Conservation (phyloP, 805 yeast species). For the Yarrowia bubula region DNA sequence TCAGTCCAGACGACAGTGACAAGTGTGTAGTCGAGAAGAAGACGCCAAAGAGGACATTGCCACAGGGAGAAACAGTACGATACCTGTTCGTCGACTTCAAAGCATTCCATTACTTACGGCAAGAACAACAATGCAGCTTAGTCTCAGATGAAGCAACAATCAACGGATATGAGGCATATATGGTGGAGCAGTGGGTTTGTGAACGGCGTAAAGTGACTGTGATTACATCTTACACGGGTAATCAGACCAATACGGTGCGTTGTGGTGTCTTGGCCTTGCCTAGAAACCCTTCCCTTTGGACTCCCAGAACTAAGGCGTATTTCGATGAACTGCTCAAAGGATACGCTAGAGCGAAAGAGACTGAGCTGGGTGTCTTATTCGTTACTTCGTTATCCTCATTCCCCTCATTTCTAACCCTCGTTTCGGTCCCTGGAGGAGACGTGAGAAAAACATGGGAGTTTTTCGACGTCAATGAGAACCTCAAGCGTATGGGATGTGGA, state of each 20-base stretch:
- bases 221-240: conserved; percentile 85
- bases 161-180: conserved; percentile 80
- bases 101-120: conserved; percentile 32
- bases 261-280: conserved; percentile 61
- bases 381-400: conserved; percentile 81
- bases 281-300: conserved; percentile 48
- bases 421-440: conserved; percentile 54
- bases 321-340: conserved; percentile 63
- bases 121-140: conserved; percentile 35
- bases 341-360: conserved; percentile 66
- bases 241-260: conserved; percentile 57
- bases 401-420: conserved; percentile 68
- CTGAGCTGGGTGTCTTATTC: conserved; percentile 60
- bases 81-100: conserved; percentile 38
- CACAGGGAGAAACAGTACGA: conserved; percentile 26
- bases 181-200: conserved; percentile 93
- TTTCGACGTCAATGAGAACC: conserved; percentile 72
- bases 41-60: neutral
- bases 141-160: conserved; percentile 49
- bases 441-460: conserved; percentile 49
- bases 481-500: conserved; percentile 75
- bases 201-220: conserved; percentile 64
- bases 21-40: neutral
- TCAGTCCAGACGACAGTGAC: conserved; percentile 16
- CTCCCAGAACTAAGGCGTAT: conserved; percentile 54